Percentiles rank a stretch among this genome's conserved stretches.
These are phyloP conservation scores for Elsinoe batatas DNA, from an alignment of 2,329 filamentous ascomycete genomes.

Conservation along the genomic window DNA sequence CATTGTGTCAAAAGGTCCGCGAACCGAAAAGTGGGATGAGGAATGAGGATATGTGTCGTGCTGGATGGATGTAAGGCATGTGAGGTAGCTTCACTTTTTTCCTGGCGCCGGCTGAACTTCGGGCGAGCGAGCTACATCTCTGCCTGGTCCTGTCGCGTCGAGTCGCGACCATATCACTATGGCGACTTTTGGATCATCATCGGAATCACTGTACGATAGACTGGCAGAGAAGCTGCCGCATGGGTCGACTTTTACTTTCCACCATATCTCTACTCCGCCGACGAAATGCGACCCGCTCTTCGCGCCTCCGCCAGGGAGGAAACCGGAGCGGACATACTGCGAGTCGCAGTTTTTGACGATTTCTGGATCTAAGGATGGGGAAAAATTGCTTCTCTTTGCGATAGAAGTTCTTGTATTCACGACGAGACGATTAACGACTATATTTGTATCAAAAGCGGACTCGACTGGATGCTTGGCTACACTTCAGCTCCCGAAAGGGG, in stretches of 20 bases:
- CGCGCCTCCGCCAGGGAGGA: constrained; percentile 61
- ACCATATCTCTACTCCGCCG: constrained; percentile 82
- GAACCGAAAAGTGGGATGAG: neutral
- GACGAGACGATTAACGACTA: constrained; percentile 67
- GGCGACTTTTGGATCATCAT: neutral
- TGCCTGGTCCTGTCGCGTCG: neutral
- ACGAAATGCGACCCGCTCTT: constrained; percentile 66
- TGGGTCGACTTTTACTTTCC: constrained; percentile 54
- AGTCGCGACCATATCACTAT: neutral
- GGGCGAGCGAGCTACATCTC: neutral
- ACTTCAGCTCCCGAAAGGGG: constrained; percentile 48
- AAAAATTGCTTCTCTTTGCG: constrained; percentile 59
- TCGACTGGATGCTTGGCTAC: constrained; percentile 78
- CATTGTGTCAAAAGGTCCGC: neutral
- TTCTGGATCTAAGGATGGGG: constrained; percentile 35
- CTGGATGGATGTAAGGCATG: neutral
- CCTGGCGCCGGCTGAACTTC: constrained; percentile 5
- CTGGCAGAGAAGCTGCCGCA: constrained; percentile 45
- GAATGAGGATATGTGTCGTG: neutral
- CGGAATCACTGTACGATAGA: constrained; percentile 29
- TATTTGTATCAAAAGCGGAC: constrained; percentile 95
- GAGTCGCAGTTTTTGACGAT: constrained; percentile 71
- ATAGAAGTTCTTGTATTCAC: constrained; percentile 82
- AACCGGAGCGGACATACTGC: constrained; percentile 69
- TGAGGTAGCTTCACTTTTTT: constrained; percentile 9